Percentiles rank a stretch among this genome's conserved stretches.
phyloP scores from a whole-genome alignment of 129 eudicot species.

The Chrysanthemum seticuspe region DNA sequence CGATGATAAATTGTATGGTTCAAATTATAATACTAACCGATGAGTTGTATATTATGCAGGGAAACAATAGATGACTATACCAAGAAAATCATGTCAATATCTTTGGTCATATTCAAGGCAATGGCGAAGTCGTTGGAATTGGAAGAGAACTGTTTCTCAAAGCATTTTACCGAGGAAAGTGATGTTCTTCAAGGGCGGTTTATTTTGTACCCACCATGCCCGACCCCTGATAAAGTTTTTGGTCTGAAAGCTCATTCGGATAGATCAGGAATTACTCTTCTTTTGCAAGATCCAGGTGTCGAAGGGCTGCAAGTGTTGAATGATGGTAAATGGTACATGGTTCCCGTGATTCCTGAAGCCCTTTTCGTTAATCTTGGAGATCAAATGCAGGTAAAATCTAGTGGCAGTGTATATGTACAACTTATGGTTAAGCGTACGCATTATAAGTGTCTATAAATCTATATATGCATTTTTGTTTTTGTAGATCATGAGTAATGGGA shows the following conservation, averaged over 20 bases:
- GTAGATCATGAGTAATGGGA: conserved; percentile 75
- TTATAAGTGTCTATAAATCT: too few relatives aligned
- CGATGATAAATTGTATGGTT: background rate
- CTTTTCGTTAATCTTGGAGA: conserved; percentile 54
- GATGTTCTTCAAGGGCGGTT: conserved; percentile 42
- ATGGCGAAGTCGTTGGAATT: conserved; percentile 57
- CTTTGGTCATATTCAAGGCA: conserved; percentile 33
- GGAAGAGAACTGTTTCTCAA: conserved; percentile 48
- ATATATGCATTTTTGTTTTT: background rate
- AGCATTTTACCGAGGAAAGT: conserved; percentile 38
- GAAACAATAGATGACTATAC: conserved; percentile 45
- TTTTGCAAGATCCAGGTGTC: conserved; percentile 51
- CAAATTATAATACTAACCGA: background rate
- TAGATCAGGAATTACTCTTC: conserved; percentile 45
- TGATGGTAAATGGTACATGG: conserved; percentile 53
- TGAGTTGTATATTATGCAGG: conserved; percentile 31
- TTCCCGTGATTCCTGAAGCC: conserved; percentile 49
- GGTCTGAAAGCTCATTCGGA: conserved; percentile 70
- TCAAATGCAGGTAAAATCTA: conserved; percentile 58
- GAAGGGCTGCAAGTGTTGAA: conserved; percentile 54
- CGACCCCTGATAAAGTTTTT: conserved; percentile 51
- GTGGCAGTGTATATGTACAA: too few relatives aligned
- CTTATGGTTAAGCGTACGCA: too few relatives aligned
- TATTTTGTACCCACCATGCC: conserved; percentile 57
- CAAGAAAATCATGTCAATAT: conserved; percentile 33